These are phyloP conservation scores for Pythium guiyangense DNA, from an alignment of 352 stramenopile species.

Conservation along the genomic window DNA sequence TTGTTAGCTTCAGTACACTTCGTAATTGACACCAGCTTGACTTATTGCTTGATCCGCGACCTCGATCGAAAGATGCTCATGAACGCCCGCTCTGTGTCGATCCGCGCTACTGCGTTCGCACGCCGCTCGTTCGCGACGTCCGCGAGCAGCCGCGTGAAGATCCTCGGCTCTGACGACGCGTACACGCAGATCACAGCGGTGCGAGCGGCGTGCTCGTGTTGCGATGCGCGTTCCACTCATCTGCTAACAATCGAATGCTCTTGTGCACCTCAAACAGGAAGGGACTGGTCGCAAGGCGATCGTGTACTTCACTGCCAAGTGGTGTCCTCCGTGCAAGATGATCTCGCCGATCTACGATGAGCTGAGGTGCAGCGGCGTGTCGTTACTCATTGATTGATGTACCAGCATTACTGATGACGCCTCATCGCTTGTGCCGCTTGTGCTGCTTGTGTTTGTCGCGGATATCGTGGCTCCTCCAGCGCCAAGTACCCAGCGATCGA, in stretches of 20 bases:
- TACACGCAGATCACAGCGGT: constrained; percentile 72
- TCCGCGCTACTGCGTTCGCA: constrained; percentile 20
- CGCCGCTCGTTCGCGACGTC: constrained; percentile 29
- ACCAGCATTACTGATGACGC: neutral
- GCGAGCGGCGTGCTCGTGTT: constrained; percentile 6
- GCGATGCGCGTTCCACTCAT: neutral
- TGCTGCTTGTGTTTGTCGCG: neutral
- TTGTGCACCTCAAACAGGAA: constrained; percentile 20
- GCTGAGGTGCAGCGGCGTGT: constrained; percentile 40
- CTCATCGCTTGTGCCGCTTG: neutral
- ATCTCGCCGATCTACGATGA: constrained; percentile 87
- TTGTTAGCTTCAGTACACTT: no score
- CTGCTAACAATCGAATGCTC: neutral
- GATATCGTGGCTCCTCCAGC: constrained; percentile 16
- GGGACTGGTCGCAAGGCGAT: constrained; percentile 67
- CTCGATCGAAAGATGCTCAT: constrained; percentile 41
- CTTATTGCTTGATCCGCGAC: no score
- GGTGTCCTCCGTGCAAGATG: constrained; percentile 90
- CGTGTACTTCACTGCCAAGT: constrained; percentile 89
- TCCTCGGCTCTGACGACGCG: constrained; percentile 66
- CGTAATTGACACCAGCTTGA: no score
- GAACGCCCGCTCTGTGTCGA: constrained; percentile 18
- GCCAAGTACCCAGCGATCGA: constrained; percentile 59
- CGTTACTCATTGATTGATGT: neutral
- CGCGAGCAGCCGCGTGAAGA: constrained; percentile 59